Evolutionary conservation across 768 basidiomycete genomes (phyloP).

Genomic region (Flagelloscypha sp.): DNA sequence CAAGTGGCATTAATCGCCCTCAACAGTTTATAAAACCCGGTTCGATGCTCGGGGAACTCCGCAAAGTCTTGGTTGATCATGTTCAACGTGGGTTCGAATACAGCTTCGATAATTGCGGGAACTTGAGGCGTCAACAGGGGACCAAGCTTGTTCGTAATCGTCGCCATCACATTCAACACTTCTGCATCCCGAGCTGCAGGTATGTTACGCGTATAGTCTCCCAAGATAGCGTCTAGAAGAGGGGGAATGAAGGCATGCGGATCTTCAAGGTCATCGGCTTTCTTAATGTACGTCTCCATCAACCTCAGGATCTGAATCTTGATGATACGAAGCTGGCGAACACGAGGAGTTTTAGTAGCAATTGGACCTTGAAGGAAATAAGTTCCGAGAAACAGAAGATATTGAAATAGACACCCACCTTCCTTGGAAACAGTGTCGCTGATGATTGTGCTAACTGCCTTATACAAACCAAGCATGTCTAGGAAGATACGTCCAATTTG

Average conservation of each 20-base stretch:
- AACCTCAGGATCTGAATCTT: conserved; percentile 97
- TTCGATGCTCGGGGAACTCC: conserved; percentile 97
- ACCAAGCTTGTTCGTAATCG: conserved; percentile 81
- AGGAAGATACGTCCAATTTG: conserved; percentile 93
- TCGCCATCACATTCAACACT: conserved; percentile 94
- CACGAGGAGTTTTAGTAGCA: conserved; percentile 95
- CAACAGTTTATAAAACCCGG: conserved; percentile 93
- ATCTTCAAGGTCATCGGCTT: conserved; percentile 92
- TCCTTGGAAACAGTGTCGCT: conserved; percentile 85
- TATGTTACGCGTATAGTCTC: conserved; percentile 92
- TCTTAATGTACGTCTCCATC: conserved; percentile 96
- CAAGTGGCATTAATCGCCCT: conserved; percentile 88
- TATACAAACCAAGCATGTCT: conserved; percentile 97
- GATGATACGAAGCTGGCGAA: conserved; percentile 88
- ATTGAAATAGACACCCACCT: conserved; percentile 35
- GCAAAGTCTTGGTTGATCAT: conserved; percentile 99
- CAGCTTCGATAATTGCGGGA: conserved; percentile 89
- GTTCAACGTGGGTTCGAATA: conserved; percentile 92
- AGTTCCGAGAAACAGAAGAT: conserved; percentile 1
- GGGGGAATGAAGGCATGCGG: conserved; percentile 92
- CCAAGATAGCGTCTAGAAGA: conserved; percentile 92
- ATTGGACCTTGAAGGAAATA: conserved; percentile 51
- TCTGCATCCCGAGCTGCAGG: conserved; percentile 92
- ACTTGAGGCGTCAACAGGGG: conserved; percentile 86
- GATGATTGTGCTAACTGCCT: conserved; percentile 94